Base-by-base conservation (phyloP, 140 eudicot genomes). In the Oenanthe javanica region DNA sequence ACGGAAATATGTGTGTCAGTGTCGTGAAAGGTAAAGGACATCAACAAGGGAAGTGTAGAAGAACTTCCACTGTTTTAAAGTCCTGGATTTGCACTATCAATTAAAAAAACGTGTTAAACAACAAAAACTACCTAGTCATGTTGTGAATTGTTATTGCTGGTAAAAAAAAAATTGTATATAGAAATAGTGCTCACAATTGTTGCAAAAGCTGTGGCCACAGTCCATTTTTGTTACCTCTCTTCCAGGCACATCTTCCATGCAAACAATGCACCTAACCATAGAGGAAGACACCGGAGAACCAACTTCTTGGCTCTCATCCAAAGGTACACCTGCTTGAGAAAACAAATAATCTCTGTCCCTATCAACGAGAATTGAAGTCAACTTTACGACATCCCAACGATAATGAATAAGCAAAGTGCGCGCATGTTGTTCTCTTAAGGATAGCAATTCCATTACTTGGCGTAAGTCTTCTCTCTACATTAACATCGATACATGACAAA, bases 201-300 rank as follows among this genome's bases (percentile, higher is more conserved):
- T 89, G 90, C 92, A 89, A 72, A 86, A 89, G 84, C 81, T 72
- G 77, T 89, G 92, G 57, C 90, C 89, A 82, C 93, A 89, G 80
- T 83, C 93, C 93, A 89, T 89, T 52, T 38, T 80, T 15, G 93
- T 87, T 64, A 70, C 77, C 75, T 85, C 87, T 45, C 50, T 74
- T 25, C 74, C 82, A 43, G 89, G 80, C n/a, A 85, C 85, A 46
- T 89, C 93, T 23, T 89, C 93, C 45, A 89, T 83, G 75, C 93
- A 89, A 76, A 89, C 82, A 51, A 54, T 72, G 77, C 93, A 89
- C 80, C 73, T 75, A 23, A 81, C 73, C 36, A 70, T 59, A 42
- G 82, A 80, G 9, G 86, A 83, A 78, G 87, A 74, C 9, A 42
- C 83, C 13, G 80, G 50, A 16, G 84, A 72, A 18, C 64, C 81